Conservation (phyloP, 306 rosid species). For the Lithocarpus polystachyus region DNA sequence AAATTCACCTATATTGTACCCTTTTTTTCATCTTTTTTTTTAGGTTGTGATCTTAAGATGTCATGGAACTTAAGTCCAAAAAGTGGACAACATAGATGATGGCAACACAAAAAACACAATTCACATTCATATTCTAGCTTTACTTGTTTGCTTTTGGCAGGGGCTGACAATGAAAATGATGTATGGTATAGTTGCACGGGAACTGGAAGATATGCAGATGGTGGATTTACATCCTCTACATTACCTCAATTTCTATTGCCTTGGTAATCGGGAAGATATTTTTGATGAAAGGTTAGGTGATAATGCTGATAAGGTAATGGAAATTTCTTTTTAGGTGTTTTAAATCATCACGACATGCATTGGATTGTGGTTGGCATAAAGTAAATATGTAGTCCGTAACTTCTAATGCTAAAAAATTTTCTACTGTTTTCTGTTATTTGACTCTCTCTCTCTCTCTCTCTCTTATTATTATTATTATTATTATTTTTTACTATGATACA, state of each 20-base stretch:
- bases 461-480: too few species aligned
- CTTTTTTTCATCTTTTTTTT: background rate
- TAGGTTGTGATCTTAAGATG: background rate
- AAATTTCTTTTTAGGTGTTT: slow-evolving; percentile 1
- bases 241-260: slow-evolving; percentile 93
- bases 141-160: slow-evolving; percentile 38
- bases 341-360: background rate
- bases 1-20: background rate
- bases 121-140: slow-evolving; percentile 18
- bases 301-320: slow-evolving; percentile 51
- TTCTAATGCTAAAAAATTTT: background rate
- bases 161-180: slow-evolving; percentile 81
- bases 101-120: background rate
- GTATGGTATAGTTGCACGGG: slow-evolving; percentile 66
- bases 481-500: too few species aligned
- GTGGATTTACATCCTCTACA: slow-evolving; percentile 54
- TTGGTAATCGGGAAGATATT: slow-evolving; percentile 72
- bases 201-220: slow-evolving; percentile 46
- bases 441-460: background rate
- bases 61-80: background rate
- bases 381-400: background rate
- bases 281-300: slow-evolving; percentile 33
- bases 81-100: background rate
- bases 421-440: background rate
- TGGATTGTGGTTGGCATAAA: too few species aligned